Percentiles rank a stretch among this genome's conserved stretches.
Conservation (phyloP, 805 yeast genomes). For the Nematodospora valgi region DNA sequence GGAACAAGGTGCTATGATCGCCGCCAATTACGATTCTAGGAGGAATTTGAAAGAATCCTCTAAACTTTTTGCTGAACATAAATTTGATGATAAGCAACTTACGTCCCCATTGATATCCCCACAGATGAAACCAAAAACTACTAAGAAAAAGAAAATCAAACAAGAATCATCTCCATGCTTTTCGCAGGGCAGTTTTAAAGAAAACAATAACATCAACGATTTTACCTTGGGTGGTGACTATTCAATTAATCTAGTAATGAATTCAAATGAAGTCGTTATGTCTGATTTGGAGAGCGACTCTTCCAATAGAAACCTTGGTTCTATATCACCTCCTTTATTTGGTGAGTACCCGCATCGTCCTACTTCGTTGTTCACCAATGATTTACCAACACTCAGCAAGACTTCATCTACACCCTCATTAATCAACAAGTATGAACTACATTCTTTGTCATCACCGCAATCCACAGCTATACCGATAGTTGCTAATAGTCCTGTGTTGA, state of each 20-base stretch:
- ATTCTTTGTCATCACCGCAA: constrained; percentile 16
- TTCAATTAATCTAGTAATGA: too few species aligned
- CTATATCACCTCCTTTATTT: constrained; percentile 8
- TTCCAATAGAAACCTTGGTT: constrained; percentile 5
- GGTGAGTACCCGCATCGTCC: too few species aligned
- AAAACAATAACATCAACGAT: constrained; percentile 1
- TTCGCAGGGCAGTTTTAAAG: not conserved
- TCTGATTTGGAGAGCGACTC: constrained; percentile 24
- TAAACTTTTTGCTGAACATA: constrained; percentile 33
- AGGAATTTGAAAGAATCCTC: constrained; percentile 23
- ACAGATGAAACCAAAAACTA: not conserved
- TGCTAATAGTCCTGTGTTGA: constrained; percentile 2
- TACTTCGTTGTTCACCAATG: constrained; percentile 7
- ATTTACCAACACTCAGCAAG: constrained; percentile 5
- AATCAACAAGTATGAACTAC: constrained; percentile 26
- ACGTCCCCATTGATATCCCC: constrained; percentile 1
- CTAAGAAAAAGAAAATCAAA: not conserved
- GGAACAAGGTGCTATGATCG: constrained; percentile 43
- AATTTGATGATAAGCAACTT: constrained; percentile 1
- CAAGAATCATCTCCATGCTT: constrained; percentile 3
- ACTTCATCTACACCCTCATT: constrained; percentile 16
- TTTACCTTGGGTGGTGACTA: too few species aligned
- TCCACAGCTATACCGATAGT: not conserved
- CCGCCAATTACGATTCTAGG: constrained; percentile 30
- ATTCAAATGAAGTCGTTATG: too few species aligned